Base-by-base conservation (phyloP, 768 basidiomycete species). In the Boletus bicolor region DNA sequence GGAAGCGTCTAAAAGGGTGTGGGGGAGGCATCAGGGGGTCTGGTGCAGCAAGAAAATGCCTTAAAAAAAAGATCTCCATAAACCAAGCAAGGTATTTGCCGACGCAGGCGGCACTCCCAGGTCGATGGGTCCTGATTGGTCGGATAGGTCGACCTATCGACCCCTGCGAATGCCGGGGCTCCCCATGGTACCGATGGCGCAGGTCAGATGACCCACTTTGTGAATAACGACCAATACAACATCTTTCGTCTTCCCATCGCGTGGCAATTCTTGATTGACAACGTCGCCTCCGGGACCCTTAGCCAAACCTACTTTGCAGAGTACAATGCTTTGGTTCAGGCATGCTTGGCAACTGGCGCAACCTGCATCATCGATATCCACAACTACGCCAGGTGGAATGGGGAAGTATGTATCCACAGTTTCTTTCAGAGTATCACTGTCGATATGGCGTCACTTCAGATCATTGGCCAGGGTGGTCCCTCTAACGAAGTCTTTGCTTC, bases 141-240 rank as follows among this genome's bases (percentile, higher is more conserved):
- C 19, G 19, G 19, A 19, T 19, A 19, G 19, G 19, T 19, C 19
- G 19, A 19, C 19, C 19, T 19, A 19, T 19, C 19, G 19, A 19
- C 19, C 19, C 19, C 19, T 19, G 19, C 19, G 19, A 19, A 19
- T 19, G 19, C 19, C 19, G 19, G 19, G 19, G 19, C 19, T 19
- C 19, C 19, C 19, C 19, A 19, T 19, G 59, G 59, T 42, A 24
- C 37, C 11, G 48, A 62, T 28, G 61, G 61, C 1, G 14, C 42
- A 1, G 79, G 79, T 8, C 83, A 84, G 63, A 83, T 85, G 80
- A 62, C 72, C 35, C 83, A 85, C 62, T 84, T 84, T 55, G 76
- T 77, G 42, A 71, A 74, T 0, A 72, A 80, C 57, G 80, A 82
- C 61, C 74, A 74, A 5, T 81, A 75, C 72, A 81, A 81, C 57